Base-by-base conservation (phyloP, 2,329 filamentous ascomycete genomes). In the Diaporthe humulicola region DNA sequence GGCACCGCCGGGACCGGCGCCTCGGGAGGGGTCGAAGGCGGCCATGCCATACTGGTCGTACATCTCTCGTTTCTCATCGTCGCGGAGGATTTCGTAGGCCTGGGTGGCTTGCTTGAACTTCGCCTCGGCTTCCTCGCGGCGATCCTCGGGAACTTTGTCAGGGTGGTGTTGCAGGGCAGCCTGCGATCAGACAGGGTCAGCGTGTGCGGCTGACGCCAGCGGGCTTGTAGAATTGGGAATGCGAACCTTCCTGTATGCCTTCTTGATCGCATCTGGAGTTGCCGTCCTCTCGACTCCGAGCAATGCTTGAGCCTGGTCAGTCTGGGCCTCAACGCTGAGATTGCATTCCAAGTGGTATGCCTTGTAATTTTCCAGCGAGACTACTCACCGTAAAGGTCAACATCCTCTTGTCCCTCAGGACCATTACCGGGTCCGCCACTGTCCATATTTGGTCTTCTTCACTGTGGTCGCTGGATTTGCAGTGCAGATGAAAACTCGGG, bases 1-100 rank as follows among this genome's bases (percentile, higher is more conserved):
- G n/a, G 88, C 89, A 25, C 91, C 93, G 30, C 90, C 91, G 81
- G 88, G 87, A 54, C 88, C 88, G 71, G 93, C 92, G 52, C 74
- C 75, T 72, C 91, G 88, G 50, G 91, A 92, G 69, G 94, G 91
- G 82, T 98, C 95, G 82, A 99, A 98, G 75, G 96, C 97, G 57
- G 94, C 91, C 96, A 98, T 98, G 86, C 97, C 97, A 82, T 98
- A 95, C 77, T 92, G 92, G 82, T 99, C 97, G 87, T 99, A 99
- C 77, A 97, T 86, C 73, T 94, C 90, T 81, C 97, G 93, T 85
- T 98, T 98, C 76, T 98, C 92, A 77, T 98, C 96, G 88, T 99
- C 96, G 86, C 92, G 93, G 73, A 99, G 95, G 82, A 99, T 98
- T 83, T 99, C 97, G 88, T 99, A 99, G 79, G 97, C 97, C 86